Base-by-base conservation (phyloP, 805 yeast genomes). In the Lachancea cidri region DNA sequence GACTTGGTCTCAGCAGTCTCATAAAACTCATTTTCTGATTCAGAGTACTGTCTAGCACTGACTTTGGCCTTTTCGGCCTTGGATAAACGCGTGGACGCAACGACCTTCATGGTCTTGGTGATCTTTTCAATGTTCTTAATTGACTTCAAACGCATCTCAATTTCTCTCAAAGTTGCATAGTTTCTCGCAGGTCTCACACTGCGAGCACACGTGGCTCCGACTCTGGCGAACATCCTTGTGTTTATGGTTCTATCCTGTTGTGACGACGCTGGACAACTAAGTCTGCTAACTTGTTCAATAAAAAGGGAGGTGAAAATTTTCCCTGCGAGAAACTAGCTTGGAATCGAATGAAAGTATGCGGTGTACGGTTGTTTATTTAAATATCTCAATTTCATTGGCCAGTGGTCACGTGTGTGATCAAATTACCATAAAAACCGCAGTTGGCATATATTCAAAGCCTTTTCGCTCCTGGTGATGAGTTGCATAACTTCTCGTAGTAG, bases 91-190 rank as follows among this genome's bases (percentile, higher is more conserved):
- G 98, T 93, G 32, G 98, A 91, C 32, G 98, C 98, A 61, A 93
- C 98, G 71, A 93, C 83, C 77, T 89, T 93, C 98, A 93, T 93
- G 70, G 98, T 93, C 74, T 93, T 93, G 73, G 98, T 93, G 74
- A 93, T 93, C 77, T 93, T 93, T 74, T 93, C 97, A 68, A 93
- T 91, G 79, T 93, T 93, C 77, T 91, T 93, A 68, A 93, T 93
- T 53, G 97, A 87, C 76, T 93, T 93, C 66, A 93, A 81, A 76
- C 98, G 94, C 70, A 79, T 84, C 76, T 93, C 98, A 64, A 93
- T 94, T 72, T 93, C 98, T 75, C 97, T 91, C 67, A 93, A 78
- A 57, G 98, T 93, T 62, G 98, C 98, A 76, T 87, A 91, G 76
- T 81, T 82, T 83, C 96, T 86, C 50, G 36, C 18, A 19, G 19